Evolutionary conservation across 108 stramenopile species (phyloP), one percentile per base, ranked within the genome.

Genomic region (Skeletonema tropicum): DNA sequence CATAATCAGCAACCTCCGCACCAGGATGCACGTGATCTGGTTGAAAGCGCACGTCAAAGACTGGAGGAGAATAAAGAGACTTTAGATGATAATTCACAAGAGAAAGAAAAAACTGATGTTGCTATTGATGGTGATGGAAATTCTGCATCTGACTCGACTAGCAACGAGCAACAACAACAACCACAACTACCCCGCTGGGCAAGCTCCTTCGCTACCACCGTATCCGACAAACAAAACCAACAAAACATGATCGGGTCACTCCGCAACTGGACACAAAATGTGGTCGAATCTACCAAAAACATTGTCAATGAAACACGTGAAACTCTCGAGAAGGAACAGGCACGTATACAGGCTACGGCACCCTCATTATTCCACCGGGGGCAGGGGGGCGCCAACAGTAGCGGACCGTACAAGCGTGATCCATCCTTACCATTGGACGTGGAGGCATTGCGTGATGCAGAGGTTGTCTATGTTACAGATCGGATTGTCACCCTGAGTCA

Each of bases 391-490:
- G n/a, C n/a, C n/a, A n/a, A n/a, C n/a, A n/a, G n/a, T n/a, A n/a
- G n/a, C 0, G 68, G 79, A 39, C 82, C 82, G 17, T 69, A 80
- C 39, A 60, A 70, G 65, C 89, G 90, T 14, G 89, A 91, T 68
- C 70, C 67, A 0, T 58, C 39, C 0, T 76, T 92, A 46, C 92
- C 93, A 0, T 64, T 92, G 57, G 93, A 91, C 65, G 87, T 83
- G 11, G 88, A 84, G 33, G 88, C 90, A 10, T 57, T 96, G 36
- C 64, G 86, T 15, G 94, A 92, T 76, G 90, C 92, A 17, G 86
- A 94, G 73, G 90, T 96, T 0, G 89, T 92, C 6, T 93, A 96
- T 70, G 76, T 96, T 46, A 96, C 96, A 14, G 91, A 93, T 76
- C 87, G 93, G 9, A 82, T 94, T 10, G 80, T 94, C 5, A 87